Conservation (phyloP, 495 filamentous ascomycete species). For the Talaromyces thailandensis region DNA sequence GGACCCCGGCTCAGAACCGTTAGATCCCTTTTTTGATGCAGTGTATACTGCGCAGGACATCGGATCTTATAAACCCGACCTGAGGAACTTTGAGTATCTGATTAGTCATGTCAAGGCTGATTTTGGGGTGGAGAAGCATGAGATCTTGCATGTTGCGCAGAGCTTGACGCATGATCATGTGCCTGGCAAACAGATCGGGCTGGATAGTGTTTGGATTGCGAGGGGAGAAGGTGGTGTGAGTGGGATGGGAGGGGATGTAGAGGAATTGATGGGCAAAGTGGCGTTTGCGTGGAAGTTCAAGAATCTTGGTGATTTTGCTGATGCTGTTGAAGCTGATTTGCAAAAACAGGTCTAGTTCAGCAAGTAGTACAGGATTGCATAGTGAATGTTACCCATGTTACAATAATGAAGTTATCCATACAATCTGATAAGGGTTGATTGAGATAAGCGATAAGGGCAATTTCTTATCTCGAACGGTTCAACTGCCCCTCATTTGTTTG, state of each 20-base stretch:
- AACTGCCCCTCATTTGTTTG: neutral
- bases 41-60: constrained; percentile 69
- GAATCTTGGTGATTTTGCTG: constrained; percentile 63
- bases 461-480: neutral
- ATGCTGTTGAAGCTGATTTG: constrained; percentile 46
- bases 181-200: constrained; percentile 51
- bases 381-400: neutral
- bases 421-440: neutral
- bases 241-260: constrained; percentile 31
- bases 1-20: constrained; percentile 4
- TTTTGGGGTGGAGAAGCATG: constrained; percentile 42
- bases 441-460: neutral
- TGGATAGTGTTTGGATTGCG: constrained; percentile 65
- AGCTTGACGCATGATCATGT: constrained; percentile 65
- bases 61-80: constrained; percentile 65
- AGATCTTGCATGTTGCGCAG: constrained; percentile 61
- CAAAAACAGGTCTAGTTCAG: neutral
- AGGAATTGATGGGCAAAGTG: constrained; percentile 28
- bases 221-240: constrained; percentile 37
- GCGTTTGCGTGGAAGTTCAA: constrained; percentile 52
- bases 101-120: constrained; percentile 41
- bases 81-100: constrained; percentile 59
- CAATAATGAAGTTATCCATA: neutral
- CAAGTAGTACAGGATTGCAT: neutral
- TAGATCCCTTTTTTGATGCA: constrained; percentile 44